Percentiles rank a stretch among this genome's conserved stretches.
phyloP scores from a whole-genome alignment of 768 basidiomycete genomes.

The Cystofilobasidium macerans region DNA sequence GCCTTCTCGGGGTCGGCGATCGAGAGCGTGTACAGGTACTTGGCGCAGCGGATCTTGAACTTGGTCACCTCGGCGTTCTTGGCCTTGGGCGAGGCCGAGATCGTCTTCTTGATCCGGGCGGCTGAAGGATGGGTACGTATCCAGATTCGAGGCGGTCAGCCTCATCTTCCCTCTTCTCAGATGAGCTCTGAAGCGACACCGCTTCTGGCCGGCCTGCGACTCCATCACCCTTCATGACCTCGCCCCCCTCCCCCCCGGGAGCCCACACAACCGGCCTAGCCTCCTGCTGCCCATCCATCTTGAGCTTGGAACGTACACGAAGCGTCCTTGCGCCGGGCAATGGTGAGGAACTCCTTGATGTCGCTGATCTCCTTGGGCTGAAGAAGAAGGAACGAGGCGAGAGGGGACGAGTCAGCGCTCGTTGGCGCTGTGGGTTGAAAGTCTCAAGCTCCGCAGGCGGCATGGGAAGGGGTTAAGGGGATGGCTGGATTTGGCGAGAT shows the following conservation, averaged over 20 bases:
- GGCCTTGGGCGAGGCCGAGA: conserved; percentile 34
- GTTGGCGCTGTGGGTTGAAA: too few species aligned
- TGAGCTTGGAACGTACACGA: conserved; percentile 13
- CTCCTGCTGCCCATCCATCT: too few species aligned
- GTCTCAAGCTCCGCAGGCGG: too few species aligned
- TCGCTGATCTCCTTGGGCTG: conserved; percentile 96
- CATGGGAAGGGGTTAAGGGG: too few species aligned
- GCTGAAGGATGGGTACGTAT: conserved; percentile 3
- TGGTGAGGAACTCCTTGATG: conserved; percentile 97
- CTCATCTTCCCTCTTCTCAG: too few species aligned
- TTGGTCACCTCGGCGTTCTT: conserved; percentile 49
- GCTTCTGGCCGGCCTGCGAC: too few species aligned
- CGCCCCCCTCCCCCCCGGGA: too few species aligned
- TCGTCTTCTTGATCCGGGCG: conserved; percentile 88
- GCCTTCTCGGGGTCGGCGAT: conserved; percentile 96
- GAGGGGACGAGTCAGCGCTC: too few species aligned
- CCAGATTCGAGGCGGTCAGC: neutral
- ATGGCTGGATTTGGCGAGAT: too few species aligned
- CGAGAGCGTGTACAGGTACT: conserved; percentile 76
- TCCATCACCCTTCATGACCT: too few species aligned
- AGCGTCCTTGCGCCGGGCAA: conserved; percentile 94
- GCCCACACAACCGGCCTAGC: neutral
- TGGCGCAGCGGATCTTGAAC: conserved; percentile 96
- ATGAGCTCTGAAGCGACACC: too few species aligned
- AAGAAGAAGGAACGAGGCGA: too few species aligned